A percentile compares a stretch with the other conserved stretches of the same genome.
These are phyloP conservation scores for Amaranthus hypochondriacus DNA, from an alignment of 148 eudicot genomes.

Conservation along the genomic window DNA sequence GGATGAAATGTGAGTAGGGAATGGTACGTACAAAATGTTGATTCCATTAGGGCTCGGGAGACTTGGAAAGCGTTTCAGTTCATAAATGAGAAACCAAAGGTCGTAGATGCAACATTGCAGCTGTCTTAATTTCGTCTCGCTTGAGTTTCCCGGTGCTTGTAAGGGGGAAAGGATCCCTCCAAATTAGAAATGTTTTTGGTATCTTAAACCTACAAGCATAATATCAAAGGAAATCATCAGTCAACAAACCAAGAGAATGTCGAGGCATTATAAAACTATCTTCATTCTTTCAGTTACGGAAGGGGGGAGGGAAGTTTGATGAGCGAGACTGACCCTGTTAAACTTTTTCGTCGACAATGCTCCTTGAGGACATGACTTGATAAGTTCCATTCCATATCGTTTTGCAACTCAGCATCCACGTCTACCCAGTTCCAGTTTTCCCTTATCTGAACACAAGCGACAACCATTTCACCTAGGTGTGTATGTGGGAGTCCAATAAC, in stretches of 20 bases:
- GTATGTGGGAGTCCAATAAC: constrained; percentile 65
- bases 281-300: background rate
- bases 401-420: constrained; percentile 11
- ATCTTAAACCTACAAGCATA: constrained; percentile 66
- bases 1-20: too few species aligned
- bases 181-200: constrained; percentile 51
- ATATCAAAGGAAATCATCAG: background rate
- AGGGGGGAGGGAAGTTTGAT: background rate
- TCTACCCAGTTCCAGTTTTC: constrained; percentile 68
- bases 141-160: constrained; percentile 77
- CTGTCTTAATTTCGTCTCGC: constrained; percentile 56
- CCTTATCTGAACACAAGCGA: constrained; percentile 55
- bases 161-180: constrained; percentile 60
- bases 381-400: constrained; percentile 23
- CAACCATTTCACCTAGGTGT: constrained; percentile 68
- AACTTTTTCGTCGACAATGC: constrained; percentile 43
- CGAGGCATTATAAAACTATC: background rate
- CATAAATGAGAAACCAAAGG: constrained; percentile 42
- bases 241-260: background rate
- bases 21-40: too few species aligned
- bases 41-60: background rate
- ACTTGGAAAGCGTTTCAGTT: background rate
- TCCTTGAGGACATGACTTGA: constrained; percentile 49
- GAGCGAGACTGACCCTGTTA: constrained; percentile 50
- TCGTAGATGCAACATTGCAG: constrained; percentile 39